These are phyloP conservation scores for Suzukiozyma palmioleophila DNA, from an alignment of 1,139 yeast genomes.

Conservation along the genomic window DNA sequence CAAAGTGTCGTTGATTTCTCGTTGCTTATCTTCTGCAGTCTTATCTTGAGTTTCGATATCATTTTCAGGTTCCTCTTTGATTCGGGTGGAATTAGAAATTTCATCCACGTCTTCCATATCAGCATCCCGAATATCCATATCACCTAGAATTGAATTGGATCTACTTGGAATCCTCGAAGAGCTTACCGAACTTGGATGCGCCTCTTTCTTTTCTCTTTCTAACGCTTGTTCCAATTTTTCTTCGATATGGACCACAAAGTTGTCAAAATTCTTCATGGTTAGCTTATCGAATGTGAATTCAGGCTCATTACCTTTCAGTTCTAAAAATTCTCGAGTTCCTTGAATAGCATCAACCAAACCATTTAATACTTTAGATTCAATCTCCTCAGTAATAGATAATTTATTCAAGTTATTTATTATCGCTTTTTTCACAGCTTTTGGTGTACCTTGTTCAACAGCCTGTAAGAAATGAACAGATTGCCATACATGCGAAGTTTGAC, in stretches of 20 bases:
- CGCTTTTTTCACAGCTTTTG: slow-evolving; percentile 52
- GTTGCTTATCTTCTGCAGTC: slow-evolving; percentile 6
- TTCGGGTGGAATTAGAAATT: slow-evolving; percentile 11
- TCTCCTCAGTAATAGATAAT: slow-evolving; percentile 30
- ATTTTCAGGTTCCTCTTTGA: slow-evolving; percentile 12
- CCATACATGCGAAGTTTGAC: slow-evolving; percentile 51
- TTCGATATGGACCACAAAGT: slow-evolving; percentile 31
- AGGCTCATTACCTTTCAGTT: slow-evolving; percentile 18
- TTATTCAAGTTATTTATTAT: slow-evolving; percentile 52
- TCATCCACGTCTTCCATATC: slow-evolving; percentile 8
- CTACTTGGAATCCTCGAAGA: slow-evolving; percentile 8
- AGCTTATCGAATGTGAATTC: slow-evolving; percentile 39
- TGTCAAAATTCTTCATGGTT: slow-evolving; percentile 44
- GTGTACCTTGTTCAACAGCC: slow-evolving; percentile 46
- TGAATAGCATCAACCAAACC: slow-evolving; percentile 32
- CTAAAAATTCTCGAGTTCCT: slow-evolving; percentile 28
- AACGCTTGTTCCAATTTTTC: slow-evolving; percentile 25
- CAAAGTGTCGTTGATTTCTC: slow-evolving; percentile 17
- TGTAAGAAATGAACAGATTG: slow-evolving; percentile 56
- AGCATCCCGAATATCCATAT: slow-evolving; percentile 8
- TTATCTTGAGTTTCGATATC: slow-evolving; percentile 6
- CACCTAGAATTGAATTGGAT: slow-evolving; percentile 13
- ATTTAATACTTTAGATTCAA: slow-evolving; percentile 26
- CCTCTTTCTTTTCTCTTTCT: slow-evolving; percentile 15
- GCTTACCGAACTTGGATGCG: slow-evolving; percentile 2